Evolutionary conservation across 805 yeast genomes (phyloP).

Genomic region (Ogataea chonburiensis): DNA sequence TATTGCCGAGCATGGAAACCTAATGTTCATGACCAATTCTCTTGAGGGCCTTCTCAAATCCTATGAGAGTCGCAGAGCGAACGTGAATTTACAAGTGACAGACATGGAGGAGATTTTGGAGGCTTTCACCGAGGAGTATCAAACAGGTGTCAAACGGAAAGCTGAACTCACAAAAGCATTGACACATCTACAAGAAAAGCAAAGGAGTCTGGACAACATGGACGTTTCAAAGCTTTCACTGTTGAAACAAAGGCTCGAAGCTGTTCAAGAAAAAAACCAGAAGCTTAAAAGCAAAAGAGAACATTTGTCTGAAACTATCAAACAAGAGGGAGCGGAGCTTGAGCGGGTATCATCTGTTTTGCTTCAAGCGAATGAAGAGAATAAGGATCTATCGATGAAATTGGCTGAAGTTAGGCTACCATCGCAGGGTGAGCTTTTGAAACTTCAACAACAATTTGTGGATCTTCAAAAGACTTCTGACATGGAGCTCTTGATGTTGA

Average conservation of each 20-base stretch:
- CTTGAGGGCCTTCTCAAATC: constrained; percentile 30
- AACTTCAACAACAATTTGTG: constrained; percentile 14
- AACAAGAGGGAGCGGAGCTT: background rate
- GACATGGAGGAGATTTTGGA: constrained; percentile 28
- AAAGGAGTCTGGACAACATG: constrained; percentile 10
- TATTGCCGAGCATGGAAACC: constrained; percentile 31
- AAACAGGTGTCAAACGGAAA: constrained; percentile 24
- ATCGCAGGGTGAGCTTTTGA: constrained; percentile 14
- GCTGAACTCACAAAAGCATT: constrained; percentile 20
- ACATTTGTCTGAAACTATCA: background rate
- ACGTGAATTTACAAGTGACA: constrained; percentile 22
- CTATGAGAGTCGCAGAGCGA: constrained; percentile 24
- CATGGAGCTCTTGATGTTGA: constrained; percentile 14
- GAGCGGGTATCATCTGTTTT: constrained; percentile 3
- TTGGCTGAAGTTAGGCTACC: constrained; percentile 19
- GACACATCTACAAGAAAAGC: constrained; percentile 14
- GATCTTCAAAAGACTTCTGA: constrained; percentile 12
- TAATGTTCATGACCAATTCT: constrained; percentile 28
- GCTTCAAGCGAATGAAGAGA: constrained; percentile 3
- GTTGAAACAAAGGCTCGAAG: constrained; percentile 6
- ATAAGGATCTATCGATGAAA: constrained; percentile 6
- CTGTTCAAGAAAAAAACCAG: background rate
- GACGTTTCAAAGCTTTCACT: constrained; percentile 12
- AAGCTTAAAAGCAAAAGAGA: constrained; percentile 2
- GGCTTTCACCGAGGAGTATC: constrained; percentile 24